Evolutionary conservation across 768 basidiomycete genomes (phyloP).

Genomic region (Kwoniella botswanensis): DNA sequence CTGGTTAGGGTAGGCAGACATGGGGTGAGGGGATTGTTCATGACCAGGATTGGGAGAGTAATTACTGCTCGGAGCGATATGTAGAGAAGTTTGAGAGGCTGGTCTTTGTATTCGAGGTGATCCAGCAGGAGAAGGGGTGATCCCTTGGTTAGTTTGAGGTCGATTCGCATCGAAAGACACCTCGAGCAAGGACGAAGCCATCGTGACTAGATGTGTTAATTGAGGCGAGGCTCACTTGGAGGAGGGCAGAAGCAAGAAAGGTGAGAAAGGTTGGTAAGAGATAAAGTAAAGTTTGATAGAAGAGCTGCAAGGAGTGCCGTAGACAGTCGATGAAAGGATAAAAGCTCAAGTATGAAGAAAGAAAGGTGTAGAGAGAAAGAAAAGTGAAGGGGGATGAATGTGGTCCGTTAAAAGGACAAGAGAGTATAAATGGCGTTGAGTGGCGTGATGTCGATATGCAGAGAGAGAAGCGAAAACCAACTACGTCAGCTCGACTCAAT

Average conservation of each 20-base stretch:
- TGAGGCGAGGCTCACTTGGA: background rate
- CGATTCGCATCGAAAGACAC: slow-evolving; percentile 32
- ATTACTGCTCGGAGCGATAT: slow-evolving; percentile 28
- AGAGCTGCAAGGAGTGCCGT: slow-evolving; percentile 36
- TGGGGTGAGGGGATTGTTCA: slow-evolving; percentile 20
- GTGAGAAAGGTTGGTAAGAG: background rate
- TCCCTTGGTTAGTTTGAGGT: slow-evolving; percentile 45
- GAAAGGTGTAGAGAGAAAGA: slow-evolving; percentile 22
- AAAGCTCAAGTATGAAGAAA: slow-evolving; percentile 18
- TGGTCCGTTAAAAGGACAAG: slow-evolving; percentile 36
- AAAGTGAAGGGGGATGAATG: slow-evolving; percentile 20
- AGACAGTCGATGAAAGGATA: slow-evolving; percentile 38
- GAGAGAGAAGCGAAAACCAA: slow-evolving; percentile 3
- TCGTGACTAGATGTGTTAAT: slow-evolving; percentile 6
- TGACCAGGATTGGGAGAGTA: slow-evolving; percentile 29
- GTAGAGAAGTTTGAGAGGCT: slow-evolving; percentile 39
- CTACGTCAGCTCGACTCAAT: slow-evolving; percentile 33
- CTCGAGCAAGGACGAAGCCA: slow-evolving; percentile 28
- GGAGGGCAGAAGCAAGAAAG: background rate
- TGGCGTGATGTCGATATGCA: background rate
- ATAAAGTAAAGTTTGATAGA: slow-evolving; percentile 17
- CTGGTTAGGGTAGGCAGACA: slow-evolving; percentile 29
- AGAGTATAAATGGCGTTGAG: slow-evolving; percentile 19
- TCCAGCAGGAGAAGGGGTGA: slow-evolving; percentile 35
- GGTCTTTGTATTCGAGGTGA: slow-evolving; percentile 46